Percentiles rank a stretch among this genome's conserved stretches.
phyloP scores from a whole-genome alignment of 352 stramenopile species.

The Phytophthora rubi region DNA sequence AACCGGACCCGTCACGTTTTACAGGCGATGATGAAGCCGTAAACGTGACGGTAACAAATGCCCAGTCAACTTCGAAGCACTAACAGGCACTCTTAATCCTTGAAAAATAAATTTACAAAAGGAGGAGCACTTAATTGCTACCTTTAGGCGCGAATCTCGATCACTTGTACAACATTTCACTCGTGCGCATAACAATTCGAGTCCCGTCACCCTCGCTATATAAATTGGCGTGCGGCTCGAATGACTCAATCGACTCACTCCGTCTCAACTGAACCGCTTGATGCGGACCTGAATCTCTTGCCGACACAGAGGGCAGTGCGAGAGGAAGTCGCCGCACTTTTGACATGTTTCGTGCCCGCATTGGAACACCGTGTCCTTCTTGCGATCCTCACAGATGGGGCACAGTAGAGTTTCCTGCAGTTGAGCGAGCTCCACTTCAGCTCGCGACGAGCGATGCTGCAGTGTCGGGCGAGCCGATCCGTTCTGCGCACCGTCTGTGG shows the following conservation, averaged over 20 bases:
- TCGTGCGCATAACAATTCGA: not conserved
- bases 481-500: conserved; percentile 16
- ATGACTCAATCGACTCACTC: not conserved
- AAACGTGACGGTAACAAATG: conserved; percentile 11
- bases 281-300: conserved; percentile 80
- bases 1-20: conserved; percentile 10
- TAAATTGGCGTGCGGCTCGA: not conserved
- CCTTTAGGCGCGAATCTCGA: conserved; percentile 19
- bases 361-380: conserved; percentile 86
- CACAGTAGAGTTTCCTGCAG: conserved; percentile 76
- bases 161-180: conserved; percentile 13
- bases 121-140: conserved; percentile 28
- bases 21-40: conserved; percentile 24
- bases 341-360: conserved; percentile 85
- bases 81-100: conserved; percentile 14
- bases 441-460: conserved; percentile 48
- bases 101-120: conserved; percentile 40
- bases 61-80: conserved; percentile 1
- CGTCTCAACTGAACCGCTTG: conserved; percentile 57
- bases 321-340: conserved; percentile 55
- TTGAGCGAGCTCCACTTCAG: conserved; percentile 62
- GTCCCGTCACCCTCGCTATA: not conserved
- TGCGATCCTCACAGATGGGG: conserved; percentile 76
- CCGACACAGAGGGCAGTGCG: conserved; percentile 76
- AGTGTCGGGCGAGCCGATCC: conserved; percentile 27